phyloP scores from a whole-genome alignment of 257 asterid genomes.

The Solanum stenotomum region DNA sequence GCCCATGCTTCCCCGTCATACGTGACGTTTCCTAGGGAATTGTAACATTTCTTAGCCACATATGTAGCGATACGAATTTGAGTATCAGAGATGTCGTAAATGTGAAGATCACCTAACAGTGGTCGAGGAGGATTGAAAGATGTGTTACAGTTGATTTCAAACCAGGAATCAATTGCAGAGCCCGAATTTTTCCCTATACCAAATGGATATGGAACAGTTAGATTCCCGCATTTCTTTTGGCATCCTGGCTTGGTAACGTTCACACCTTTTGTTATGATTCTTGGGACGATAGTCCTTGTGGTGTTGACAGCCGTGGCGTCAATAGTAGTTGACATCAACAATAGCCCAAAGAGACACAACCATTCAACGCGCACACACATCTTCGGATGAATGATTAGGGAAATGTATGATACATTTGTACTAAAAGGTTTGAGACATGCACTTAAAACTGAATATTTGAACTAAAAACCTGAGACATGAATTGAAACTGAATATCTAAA shows the following conservation, averaged over 20 bases:
- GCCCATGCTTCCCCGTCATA: background rate
- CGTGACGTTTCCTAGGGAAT: constrained; percentile 8
- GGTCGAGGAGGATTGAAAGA: constrained; percentile 41
- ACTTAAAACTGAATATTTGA: too few species aligned
- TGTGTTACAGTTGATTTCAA: constrained; percentile 39
- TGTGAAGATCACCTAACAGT: constrained; percentile 7
- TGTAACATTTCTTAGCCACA: constrained; percentile 39
- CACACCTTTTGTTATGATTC: constrained; percentile 9
- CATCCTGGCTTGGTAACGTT: constrained; percentile 30
- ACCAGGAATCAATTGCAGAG: constrained; percentile 15
- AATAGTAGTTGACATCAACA: background rate
- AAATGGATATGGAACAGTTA: constrained; percentile 35
- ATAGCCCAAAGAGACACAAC: background rate
- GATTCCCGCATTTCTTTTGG: constrained; percentile 18
- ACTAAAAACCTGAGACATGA: too few species aligned
- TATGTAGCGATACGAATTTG: constrained; percentile 35
- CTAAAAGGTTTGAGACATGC: background rate
- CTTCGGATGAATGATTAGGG: background rate
- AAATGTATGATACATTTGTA: background rate
- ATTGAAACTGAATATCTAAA: too few species aligned
- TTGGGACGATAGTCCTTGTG: background rate
- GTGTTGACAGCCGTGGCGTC: background rate
- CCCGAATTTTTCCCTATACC: constrained; percentile 23
- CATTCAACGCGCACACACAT: background rate
- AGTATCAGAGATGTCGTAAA: constrained; percentile 42